A percentile compares a stretch with the other conserved stretches of the same genome.
Conservation (phyloP, 352 stramenopile genomes). For the Phytophthora brassicae region DNA sequence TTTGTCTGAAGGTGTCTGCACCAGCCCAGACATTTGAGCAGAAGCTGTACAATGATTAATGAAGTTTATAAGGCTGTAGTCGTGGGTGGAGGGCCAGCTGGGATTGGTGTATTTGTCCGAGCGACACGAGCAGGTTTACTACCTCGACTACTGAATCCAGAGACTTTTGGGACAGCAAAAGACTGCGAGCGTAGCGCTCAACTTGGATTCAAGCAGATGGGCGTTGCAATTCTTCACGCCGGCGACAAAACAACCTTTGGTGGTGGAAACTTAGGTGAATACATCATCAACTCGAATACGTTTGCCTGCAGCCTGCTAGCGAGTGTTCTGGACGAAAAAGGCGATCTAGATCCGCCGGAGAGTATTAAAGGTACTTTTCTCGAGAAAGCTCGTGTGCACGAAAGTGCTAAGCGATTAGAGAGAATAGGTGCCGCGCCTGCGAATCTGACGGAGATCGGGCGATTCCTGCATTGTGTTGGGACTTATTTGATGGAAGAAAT, state of each 20-base stretch:
- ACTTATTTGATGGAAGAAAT: constrained; percentile 49
- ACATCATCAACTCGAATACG: constrained; percentile 88
- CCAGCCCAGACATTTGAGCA: neutral
- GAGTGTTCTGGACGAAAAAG: constrained; percentile 80
- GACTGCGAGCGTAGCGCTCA: constrained; percentile 42
- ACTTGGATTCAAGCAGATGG: constrained; percentile 52
- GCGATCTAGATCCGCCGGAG: constrained; percentile 72
- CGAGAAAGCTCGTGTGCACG: constrained; percentile 49
- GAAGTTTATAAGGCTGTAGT: constrained; percentile 75
- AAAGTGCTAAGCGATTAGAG: constrained; percentile 57
- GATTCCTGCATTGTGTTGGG: constrained; percentile 66
- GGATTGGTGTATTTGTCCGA: constrained; percentile 75
- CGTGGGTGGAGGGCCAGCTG: constrained; percentile 67
- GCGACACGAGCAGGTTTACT: constrained; percentile 66
- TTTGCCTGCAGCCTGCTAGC: constrained; percentile 73
- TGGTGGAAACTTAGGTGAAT: constrained; percentile 67
- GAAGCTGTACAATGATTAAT: constrained; percentile 18
- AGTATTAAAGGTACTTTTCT: constrained; percentile 76
- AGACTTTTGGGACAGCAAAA: constrained; percentile 38
- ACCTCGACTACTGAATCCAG: constrained; percentile 49
- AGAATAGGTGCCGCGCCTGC: constrained; percentile 50
- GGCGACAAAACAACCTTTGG: constrained; percentile 57
- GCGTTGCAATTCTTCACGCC: constrained; percentile 66
- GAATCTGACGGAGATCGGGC: constrained; percentile 62
- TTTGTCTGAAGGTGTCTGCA: constrained; percentile 1